Conservation (phyloP, 345 rosid species). For the Citrus inodora region DNA sequence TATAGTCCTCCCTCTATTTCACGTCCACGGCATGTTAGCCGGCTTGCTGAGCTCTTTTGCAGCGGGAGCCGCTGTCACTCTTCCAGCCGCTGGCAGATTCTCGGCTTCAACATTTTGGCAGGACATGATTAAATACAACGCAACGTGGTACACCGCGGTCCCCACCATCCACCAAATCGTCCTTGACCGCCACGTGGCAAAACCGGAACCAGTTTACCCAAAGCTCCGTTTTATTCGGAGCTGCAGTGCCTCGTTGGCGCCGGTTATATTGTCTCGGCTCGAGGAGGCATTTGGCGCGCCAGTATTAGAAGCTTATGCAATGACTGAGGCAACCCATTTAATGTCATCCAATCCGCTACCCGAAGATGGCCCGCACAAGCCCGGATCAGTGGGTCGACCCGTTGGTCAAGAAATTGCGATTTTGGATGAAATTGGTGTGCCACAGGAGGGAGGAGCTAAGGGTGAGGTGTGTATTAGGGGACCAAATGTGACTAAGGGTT, state of each 20-base stretch:
- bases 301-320: slow-evolving; percentile 87
- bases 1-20: slow-evolving; percentile 76
- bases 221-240: slow-evolving; percentile 79
- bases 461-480: slow-evolving; percentile 84
- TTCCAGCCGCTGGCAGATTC: slow-evolving; percentile 80
- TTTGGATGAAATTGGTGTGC: slow-evolving; percentile 62
- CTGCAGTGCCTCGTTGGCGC: slow-evolving; percentile 89
- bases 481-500: slow-evolving; percentile 53
- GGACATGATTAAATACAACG: slow-evolving; percentile 61
- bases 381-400: slow-evolving; percentile 85
- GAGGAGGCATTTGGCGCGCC: slow-evolving; percentile 82
- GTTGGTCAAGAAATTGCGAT: slow-evolving; percentile 82
- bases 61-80: slow-evolving; percentile 75
- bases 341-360: slow-evolving; percentile 85
- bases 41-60: slow-evolving; percentile 69
- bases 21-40: slow-evolving; percentile 80
- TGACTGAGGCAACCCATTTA: slow-evolving; percentile 84
- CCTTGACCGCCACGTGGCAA: slow-evolving; percentile 60
- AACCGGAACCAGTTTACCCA: slow-evolving; percentile 60
- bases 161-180: slow-evolving; percentile 93
- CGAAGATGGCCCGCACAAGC: slow-evolving; percentile 66
- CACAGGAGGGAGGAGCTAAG: slow-evolving; percentile 33
- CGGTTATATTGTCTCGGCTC: slow-evolving; percentile 61
- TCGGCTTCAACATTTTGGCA: slow-evolving; percentile 81
- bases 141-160: slow-evolving; percentile 95